Evolutionary conservation across 805 yeast species (phyloP).

Genomic region (Cyberlindnera americana): DNA sequence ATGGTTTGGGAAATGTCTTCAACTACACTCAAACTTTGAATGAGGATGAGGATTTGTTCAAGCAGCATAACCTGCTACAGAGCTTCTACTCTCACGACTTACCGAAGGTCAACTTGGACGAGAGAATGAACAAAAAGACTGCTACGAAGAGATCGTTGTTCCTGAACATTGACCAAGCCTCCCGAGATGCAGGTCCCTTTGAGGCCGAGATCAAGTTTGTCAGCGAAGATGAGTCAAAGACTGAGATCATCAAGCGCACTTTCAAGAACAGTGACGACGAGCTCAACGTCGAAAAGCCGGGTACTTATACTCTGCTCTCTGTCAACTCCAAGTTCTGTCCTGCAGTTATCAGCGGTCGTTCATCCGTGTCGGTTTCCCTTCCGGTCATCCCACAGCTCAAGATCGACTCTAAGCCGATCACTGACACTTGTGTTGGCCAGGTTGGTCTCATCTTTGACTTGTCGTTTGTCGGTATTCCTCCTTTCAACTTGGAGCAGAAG

Average conservation of each 20-base stretch:
- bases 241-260: constrained; percentile 20
- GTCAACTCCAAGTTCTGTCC: constrained; percentile 63
- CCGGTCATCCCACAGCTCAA: constrained; percentile 51
- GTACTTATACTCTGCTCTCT: constrained; percentile 54
- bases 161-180: constrained; percentile 31
- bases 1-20: constrained; percentile 62
- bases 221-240: constrained; percentile 27
- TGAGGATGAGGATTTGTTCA: constrained; percentile 27
- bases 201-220: constrained; percentile 32
- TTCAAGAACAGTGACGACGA: constrained; percentile 30
- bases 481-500: constrained; percentile 64
- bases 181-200: constrained; percentile 32
- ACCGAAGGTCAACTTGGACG: constrained; percentile 48
- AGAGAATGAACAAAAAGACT: constrained; percentile 33
- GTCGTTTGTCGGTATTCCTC: constrained; percentile 71
- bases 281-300: constrained; percentile 52
- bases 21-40: constrained; percentile 33
- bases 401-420: constrained; percentile 47
- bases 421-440: constrained; percentile 89
- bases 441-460: constrained; percentile 79
- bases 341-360: constrained; percentile 58
- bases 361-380: constrained; percentile 49
- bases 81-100: constrained; percentile 51
- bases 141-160: constrained; percentile 37
- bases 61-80: constrained; percentile 37